Evolutionary conservation across 768 basidiomycete genomes (phyloP), one percentile per base, ranked within the genome.

Genomic region (Leccinellum luteum): DNA sequence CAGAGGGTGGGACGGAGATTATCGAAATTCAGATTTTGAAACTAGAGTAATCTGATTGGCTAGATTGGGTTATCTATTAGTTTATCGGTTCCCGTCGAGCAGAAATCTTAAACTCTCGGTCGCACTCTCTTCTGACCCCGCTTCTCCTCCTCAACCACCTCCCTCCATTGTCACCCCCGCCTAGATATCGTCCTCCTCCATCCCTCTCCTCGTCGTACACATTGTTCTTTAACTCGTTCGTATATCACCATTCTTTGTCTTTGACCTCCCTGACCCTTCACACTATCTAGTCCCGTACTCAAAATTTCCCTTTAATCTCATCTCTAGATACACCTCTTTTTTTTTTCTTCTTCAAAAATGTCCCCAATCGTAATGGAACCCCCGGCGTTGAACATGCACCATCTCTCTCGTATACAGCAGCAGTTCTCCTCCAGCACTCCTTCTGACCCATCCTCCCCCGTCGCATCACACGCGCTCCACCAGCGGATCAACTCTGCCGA

Each of bases 311-410:
- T 66, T 63, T 70, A 70, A 71, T 73, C 70, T 54, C 63, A 73
- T 73, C 71, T 63, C 67, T 72, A 69, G 60, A 67, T 70, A 59
- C 34, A 63, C 56, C 53, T 57, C 52, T 45, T 56, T 43, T 43
- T 41, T 41, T 45, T 54, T 43, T 43, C 19, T 43, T 43, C 19
- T 19, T 57, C 59, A 68, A 70, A 69, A 71, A 84, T 84, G 84
- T 78, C 83, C 49, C 79, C 82, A 68, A 79, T 85, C 68, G 78
- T 83, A 61, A 76, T 85, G 62, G 82, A 85, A 68, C 69, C 80
- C 32, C 81, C 82, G 45, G 73, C 79, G 31, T 64, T 83, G 65
- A 78, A 73, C 72, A 78, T 83, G 71, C 82, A 80, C 59, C 78
- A 74, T 63, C 75, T 83, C 67, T 75, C 80, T 34, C 77, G 80